Evolutionary conservation across 352 stramenopile species (phyloP).

Genomic region (Hyaloperonospora brassicae): DNA sequence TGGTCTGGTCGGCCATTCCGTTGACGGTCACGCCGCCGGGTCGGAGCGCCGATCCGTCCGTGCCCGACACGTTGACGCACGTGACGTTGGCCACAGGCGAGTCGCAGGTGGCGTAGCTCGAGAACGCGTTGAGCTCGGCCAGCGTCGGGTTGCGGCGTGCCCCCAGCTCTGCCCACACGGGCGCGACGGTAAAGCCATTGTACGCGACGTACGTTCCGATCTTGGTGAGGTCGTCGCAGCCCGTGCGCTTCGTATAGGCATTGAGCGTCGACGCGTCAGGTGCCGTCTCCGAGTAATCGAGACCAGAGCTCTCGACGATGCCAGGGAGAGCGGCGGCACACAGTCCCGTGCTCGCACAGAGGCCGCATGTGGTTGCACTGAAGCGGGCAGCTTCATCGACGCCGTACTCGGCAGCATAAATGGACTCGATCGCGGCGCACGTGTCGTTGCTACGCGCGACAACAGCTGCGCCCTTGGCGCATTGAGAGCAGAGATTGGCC

Average conservation of each 20-base stretch:
- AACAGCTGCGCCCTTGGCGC: conserved; percentile 29
- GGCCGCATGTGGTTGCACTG: conserved; percentile 27
- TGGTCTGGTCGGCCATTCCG: conserved; percentile 37
- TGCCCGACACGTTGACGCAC: conserved; percentile 42
- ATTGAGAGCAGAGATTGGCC: conserved; percentile 31
- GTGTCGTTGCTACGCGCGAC: conserved; percentile 37
- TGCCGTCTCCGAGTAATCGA: conserved; percentile 41
- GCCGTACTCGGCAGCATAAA: conserved; percentile 38
- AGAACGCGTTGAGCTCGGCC: conserved; percentile 45
- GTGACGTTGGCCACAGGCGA: conserved; percentile 42
- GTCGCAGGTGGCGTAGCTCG: conserved; percentile 48
- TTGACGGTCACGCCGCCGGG: conserved; percentile 39
- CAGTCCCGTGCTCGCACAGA: conserved; percentile 41
- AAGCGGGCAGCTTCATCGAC: conserved; percentile 33
- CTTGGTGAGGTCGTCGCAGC: conserved; percentile 49
- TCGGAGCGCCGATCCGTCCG: conserved; percentile 34
- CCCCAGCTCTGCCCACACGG: conserved; percentile 49
- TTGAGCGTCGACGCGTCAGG: conserved; percentile 31
- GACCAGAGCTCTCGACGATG: conserved; percentile 42
- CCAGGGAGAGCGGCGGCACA: conserved; percentile 56
- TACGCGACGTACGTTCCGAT: conserved; percentile 66
- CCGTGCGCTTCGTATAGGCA: conserved; percentile 51
- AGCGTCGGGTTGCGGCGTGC: conserved; percentile 52
- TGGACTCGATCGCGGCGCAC: conserved; percentile 31
- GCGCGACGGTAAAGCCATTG: conserved; percentile 35